Evolutionary conservation across 768 basidiomycete genomes (phyloP).

Genomic region (Cyclocybe cylindracea): DNA sequence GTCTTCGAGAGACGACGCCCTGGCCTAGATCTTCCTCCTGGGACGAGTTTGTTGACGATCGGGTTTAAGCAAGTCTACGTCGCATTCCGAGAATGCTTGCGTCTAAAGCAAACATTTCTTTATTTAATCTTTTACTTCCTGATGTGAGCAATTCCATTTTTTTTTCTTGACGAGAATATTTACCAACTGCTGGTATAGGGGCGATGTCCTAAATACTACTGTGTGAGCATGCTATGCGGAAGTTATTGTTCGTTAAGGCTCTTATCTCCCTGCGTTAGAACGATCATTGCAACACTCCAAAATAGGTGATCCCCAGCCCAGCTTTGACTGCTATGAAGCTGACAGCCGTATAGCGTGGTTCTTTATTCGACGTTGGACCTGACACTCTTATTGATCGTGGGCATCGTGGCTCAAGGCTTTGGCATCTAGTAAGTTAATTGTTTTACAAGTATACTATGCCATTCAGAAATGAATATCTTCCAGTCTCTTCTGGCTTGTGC

Average conservation of each 20-base stretch:
- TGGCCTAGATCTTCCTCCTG: slow-evolving; percentile 58
- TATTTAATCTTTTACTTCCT: slow-evolving; percentile 78
- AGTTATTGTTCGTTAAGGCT: background rate
- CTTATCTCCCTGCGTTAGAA: slow-evolving; percentile 35
- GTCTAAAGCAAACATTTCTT: slow-evolving; percentile 71
- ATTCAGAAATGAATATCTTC: background rate
- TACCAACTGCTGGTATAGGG: slow-evolving; percentile 40
- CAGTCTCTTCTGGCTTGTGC: slow-evolving; percentile 69
- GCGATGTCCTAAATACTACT: slow-evolving; percentile 74
- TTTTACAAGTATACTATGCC: background rate
- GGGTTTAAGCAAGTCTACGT: slow-evolving; percentile 69
- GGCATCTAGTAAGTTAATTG: slow-evolving; percentile 61
- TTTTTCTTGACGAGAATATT: background rate
- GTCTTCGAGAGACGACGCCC: slow-evolving; percentile 66
- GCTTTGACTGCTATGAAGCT: background rate
- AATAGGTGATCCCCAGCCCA: slow-evolving; percentile 48
- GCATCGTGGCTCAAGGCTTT: slow-evolving; percentile 61
- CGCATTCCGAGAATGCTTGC: slow-evolving; percentile 64
- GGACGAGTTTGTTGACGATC: slow-evolving; percentile 57
- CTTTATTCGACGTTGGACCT: slow-evolving; percentile 73
- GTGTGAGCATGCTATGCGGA: slow-evolving; percentile 46
- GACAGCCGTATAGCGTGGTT: slow-evolving; percentile 48
- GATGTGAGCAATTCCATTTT: slow-evolving; percentile 45
- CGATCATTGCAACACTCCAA: slow-evolving; percentile 71
- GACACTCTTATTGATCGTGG: slow-evolving; percentile 66